Percentiles rank a stretch among this genome's conserved stretches.
Conservation (phyloP, 306 rosid genomes). For the apple (Malus domestica) region ASM211411v1 NC_041798.1:4968501-4969000, state of each 20-base stretch:
- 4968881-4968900: no score
- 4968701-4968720: conserved; percentile 59
- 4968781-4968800: conserved; percentile 20
- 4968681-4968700: conserved; percentile 92
- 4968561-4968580: conserved; percentile 9
- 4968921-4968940: no score
- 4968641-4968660: not conserved
- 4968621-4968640: conserved; percentile 25
- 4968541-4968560: not conserved
- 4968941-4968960: no score
- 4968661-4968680: conserved; percentile 85
- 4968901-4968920: no score
- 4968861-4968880: conserved; percentile 9
- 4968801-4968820: conserved; percentile 19
- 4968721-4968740: not conserved
- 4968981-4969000: not conserved
- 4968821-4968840: conserved; percentile 18
- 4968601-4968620: conserved; percentile 30
- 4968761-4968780: conserved; percentile 15
- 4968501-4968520: no score
- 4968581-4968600: conserved; percentile 37
- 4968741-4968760: conserved; percentile 1
- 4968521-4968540: not conserved
- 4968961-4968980: not conserved
- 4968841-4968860: not conserved